Evolutionary conservation across 2,329 filamentous ascomycete genomes (phyloP).

Genomic region (Aureobasidium sp.): DNA sequence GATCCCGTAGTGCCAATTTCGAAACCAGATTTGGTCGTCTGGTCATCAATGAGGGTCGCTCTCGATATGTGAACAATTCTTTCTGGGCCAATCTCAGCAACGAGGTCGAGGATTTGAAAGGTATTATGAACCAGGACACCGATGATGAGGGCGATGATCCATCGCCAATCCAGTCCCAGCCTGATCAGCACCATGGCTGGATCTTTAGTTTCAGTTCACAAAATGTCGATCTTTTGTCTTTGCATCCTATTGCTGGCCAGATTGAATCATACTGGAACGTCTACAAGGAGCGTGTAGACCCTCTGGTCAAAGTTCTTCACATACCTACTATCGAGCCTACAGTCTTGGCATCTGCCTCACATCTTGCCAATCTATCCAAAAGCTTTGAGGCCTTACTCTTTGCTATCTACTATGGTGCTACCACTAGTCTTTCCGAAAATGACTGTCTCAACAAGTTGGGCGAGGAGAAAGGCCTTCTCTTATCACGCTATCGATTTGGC

Average conservation of each 20-base stretch:
- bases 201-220: conserved; percentile 66
- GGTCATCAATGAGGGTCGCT: conserved; percentile 63
- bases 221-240: conserved; percentile 57
- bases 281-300: conserved; percentile 68
- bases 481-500: conserved; percentile 55
- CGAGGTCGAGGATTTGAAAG: conserved; percentile 59
- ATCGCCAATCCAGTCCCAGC: conserved; percentile 33
- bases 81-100: conserved; percentile 73
- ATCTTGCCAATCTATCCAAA: conserved; percentile 52
- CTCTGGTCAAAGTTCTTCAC: conserved; percentile 64
- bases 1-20: conserved; percentile 21
- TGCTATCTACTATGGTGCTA: conserved; percentile 54
- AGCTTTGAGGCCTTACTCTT: conserved; percentile 55
- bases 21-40: conserved; percentile 56
- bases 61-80: conserved; percentile 67
- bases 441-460: conserved; percentile 45
- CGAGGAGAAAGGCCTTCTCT: conserved; percentile 43
- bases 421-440: conserved; percentile 44
- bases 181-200: conserved; percentile 60
- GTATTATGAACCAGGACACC: conserved; percentile 54
- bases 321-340: conserved; percentile 58
- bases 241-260: conserved; percentile 61
- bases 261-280: conserved; percentile 63
- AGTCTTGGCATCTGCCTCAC: conserved; percentile 54
- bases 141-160: conserved; percentile 54